These are phyloP conservation scores for Dothistroma pini DNA, from an alignment of 2,329 filamentous ascomycete species.

Conservation along the genomic window DNA sequence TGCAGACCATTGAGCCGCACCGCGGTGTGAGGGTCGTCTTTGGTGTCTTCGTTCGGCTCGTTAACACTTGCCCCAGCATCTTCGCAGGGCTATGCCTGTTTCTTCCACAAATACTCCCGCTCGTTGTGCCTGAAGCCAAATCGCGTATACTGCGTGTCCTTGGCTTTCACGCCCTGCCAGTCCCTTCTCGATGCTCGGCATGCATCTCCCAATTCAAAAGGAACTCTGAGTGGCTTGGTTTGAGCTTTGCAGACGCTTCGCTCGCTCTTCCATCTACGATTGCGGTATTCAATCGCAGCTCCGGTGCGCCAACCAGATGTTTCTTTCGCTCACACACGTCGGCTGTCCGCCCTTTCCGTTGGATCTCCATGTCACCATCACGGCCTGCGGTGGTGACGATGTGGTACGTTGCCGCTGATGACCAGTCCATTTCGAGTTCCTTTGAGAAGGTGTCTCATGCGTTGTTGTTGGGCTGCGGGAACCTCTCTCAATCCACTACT, in stretches of 20 bases:
- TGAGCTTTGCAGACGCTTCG: conserved; percentile 3
- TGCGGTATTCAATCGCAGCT: background rate
- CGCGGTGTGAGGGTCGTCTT: background rate
- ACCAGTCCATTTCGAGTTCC: background rate
- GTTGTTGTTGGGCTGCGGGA: background rate
- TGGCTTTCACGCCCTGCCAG: background rate
- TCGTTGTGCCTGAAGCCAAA: background rate
- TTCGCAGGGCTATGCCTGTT: background rate
- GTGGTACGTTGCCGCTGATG: background rate
- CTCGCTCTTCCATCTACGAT: conserved; percentile 1
- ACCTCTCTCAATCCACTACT: background rate
- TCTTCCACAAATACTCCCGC: background rate
- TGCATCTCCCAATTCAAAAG: background rate
- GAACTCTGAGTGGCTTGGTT: background rate
- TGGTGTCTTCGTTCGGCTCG: background rate
- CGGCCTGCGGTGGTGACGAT: background rate
- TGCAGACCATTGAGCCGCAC: background rate
- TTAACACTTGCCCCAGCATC: background rate
- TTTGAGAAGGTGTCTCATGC: background rate
- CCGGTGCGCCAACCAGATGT: background rate
- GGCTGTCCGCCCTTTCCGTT: conserved; percentile 5
- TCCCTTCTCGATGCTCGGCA: background rate
- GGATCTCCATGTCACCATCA: background rate
- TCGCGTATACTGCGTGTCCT: background rate
- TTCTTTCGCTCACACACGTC: background rate